Conservation (phyloP, 805 yeast genomes). For the Scheffersomyces amazonensis region DNA sequence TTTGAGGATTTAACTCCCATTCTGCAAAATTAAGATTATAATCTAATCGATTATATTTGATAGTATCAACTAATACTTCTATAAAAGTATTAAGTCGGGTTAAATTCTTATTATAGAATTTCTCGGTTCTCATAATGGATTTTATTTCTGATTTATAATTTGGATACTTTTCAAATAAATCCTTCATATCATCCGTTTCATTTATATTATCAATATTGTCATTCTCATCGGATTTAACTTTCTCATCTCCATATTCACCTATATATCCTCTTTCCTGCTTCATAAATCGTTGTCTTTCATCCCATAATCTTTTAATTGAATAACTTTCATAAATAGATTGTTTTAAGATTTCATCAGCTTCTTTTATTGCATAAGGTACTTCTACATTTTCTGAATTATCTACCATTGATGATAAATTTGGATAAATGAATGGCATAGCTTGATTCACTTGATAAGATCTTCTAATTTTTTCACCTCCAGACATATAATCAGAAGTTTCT, state of each 20-base stretch:
- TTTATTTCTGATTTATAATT: slow-evolving; percentile 30
- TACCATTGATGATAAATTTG: slow-evolving; percentile 23
- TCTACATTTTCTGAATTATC: slow-evolving; percentile 28
- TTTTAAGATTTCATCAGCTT: slow-evolving; percentile 70
- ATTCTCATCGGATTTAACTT: not conserved
- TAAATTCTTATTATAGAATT: slow-evolving; percentile 51
- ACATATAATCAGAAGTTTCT: slow-evolving; percentile 41
- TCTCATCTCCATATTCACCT: slow-evolving; percentile 14
- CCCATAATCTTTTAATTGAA: slow-evolving; percentile 67
- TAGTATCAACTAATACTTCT: slow-evolving; percentile 58
- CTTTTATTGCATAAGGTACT: slow-evolving; percentile 73
- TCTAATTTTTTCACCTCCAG: slow-evolving; percentile 48
- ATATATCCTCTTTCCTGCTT: slow-evolving; percentile 62
- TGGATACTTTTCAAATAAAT: slow-evolving; percentile 26
- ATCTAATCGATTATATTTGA: slow-evolving; percentile 51
- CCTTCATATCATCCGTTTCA: slow-evolving; percentile 4
- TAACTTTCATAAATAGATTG: slow-evolving; percentile 63
- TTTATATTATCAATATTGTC: slow-evolving; percentile 1
- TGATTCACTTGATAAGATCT: slow-evolving; percentile 64
- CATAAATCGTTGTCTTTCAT: slow-evolving; percentile 69
- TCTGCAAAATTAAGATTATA: slow-evolving; percentile 33
- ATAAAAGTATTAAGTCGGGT: slow-evolving; percentile 62
- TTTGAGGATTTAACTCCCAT: slow-evolving; percentile 30
- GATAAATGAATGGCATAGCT: slow-evolving; percentile 65
- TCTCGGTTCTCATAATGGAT: slow-evolving; percentile 55